Evolutionary conservation across 805 yeast species (phyloP).

Genomic region (Ogataea chonburiensis): DNA sequence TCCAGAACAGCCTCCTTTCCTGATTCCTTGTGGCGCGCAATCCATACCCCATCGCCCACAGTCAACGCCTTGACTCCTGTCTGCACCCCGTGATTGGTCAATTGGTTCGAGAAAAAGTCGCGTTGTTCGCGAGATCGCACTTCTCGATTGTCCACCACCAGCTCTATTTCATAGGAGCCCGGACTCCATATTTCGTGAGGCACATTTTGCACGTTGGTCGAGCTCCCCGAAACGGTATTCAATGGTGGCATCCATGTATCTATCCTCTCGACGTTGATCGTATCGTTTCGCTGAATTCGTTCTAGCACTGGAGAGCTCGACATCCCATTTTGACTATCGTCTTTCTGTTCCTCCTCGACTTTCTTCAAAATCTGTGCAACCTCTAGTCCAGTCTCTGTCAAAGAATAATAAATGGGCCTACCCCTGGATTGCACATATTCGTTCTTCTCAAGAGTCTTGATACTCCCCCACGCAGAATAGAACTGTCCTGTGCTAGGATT

Average conservation of each 20-base stretch:
- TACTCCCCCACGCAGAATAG: constrained; percentile 74
- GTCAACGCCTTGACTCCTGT: constrained; percentile 59
- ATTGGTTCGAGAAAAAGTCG: constrained; percentile 60
- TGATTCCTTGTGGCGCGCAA: constrained; percentile 64
- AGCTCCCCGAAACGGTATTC: constrained; percentile 2
- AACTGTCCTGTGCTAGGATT: constrained; percentile 62
- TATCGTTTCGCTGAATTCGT: constrained; percentile 1
- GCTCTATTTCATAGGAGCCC: constrained; percentile 55
- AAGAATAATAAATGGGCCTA: constrained; percentile 55
- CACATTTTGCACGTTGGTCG: constrained; percentile 4
- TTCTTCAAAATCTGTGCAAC: constrained; percentile 57
- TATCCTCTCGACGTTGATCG: constrained; percentile 1
- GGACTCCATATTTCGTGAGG: constrained; percentile 59
- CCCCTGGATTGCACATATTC: constrained; percentile 58
- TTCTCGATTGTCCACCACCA: constrained; percentile 81
- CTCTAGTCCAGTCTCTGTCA: constrained; percentile 69
- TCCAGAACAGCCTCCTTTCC: constrained; percentile 68
- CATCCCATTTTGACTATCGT: constrained; percentile 4
- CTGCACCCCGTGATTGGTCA: constrained; percentile 47
- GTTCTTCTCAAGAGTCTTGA: constrained; percentile 59
- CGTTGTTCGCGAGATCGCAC: constrained; percentile 66
- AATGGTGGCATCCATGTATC: constrained; percentile 9
- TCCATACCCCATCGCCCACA: constrained; percentile 89
- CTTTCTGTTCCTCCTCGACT: constrained; percentile 37
- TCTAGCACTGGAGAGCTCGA: constrained; percentile 19